Percentiles rank a stretch among this genome's conserved stretches.
Conservation (phyloP, 768 basidiomycete genomes). For the Hericium rajendrae region DNA sequence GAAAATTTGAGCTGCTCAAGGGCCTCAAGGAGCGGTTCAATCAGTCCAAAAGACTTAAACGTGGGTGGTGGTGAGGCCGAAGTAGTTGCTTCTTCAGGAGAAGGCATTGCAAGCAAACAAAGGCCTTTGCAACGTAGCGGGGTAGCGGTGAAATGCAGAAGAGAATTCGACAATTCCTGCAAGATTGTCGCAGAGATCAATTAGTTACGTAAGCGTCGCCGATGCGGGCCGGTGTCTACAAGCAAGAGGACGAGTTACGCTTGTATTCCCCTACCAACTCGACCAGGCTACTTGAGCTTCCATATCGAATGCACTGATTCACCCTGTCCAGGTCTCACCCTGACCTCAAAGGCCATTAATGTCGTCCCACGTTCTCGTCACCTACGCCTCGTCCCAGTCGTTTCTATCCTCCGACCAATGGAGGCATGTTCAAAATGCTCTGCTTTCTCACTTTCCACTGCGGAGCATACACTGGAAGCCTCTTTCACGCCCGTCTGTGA, state of each 20-base stretch:
- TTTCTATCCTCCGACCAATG: conserved; percentile 66
- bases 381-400: conserved; percentile 53
- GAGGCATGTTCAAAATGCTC: conserved; percentile 54
- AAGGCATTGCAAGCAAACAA: conserved; percentile 35
- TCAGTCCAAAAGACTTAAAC: conserved; percentile 82
- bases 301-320: too few species aligned
- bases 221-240: too few species aligned
- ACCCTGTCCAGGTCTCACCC: too few species aligned
- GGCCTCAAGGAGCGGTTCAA: conserved; percentile 81
- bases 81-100: conserved; percentile 51
- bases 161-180: too few species aligned
- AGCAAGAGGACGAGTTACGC: too few species aligned
- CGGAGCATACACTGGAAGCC: conserved; percentile 93
- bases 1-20: conserved; percentile 76
- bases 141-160: too few species aligned
- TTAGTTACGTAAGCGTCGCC: too few species aligned
- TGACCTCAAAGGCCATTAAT: conserved; percentile 6
- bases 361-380: conserved; percentile 49
- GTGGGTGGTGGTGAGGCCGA: conserved; percentile 33
- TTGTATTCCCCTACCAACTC: not conserved
- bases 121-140: too few species aligned
- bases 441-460: conserved; percentile 71
- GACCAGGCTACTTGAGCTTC: not conserved
- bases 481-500: conserved; percentile 52
- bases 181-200: too few species aligned